These are phyloP conservation scores for Pseudodiploospora longispora DNA, from an alignment of 2,329 filamentous ascomycete genomes.

Conservation along the genomic window DNA sequence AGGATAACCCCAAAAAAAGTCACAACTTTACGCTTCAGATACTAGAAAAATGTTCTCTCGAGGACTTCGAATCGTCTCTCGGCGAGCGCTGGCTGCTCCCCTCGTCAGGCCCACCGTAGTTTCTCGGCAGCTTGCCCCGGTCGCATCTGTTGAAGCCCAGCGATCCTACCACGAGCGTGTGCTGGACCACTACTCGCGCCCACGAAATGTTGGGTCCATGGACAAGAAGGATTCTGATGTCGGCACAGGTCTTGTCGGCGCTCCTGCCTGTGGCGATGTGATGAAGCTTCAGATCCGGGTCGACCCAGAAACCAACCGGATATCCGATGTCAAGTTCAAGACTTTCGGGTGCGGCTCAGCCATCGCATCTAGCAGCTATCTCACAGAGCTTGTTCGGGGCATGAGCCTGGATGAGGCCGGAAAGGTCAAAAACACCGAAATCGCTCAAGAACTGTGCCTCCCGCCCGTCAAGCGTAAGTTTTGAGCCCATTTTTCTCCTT, in stretches of 20 bases:
- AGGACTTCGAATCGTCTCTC: conserved; percentile 35
- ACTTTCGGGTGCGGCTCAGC: conserved; percentile 92
- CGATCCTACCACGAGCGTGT: conserved; percentile 48
- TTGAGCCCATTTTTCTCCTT: conserved; percentile 1
- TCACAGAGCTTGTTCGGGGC: conserved; percentile 88
- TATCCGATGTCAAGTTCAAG: conserved; percentile 95
- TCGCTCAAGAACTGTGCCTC: conserved; percentile 88
- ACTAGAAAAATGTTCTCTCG: conserved; percentile 35
- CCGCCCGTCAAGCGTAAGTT: conserved; percentile 78
- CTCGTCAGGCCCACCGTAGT: conserved; percentile 24
- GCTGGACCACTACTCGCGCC: conserved; percentile 43
- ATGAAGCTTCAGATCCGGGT: conserved; percentile 80
- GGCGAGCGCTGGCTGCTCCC: conserved; percentile 34
- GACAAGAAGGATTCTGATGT: conserved; percentile 73
- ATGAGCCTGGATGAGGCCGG: conserved; percentile 92
- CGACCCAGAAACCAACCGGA: conserved; percentile 78
- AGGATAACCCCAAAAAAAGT: conserved; percentile 12
- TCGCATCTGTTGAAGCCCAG: conserved; percentile 30
- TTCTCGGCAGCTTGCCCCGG: conserved; percentile 32
- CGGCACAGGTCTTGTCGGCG: conserved; percentile 84
- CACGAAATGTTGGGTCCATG: conserved; percentile 49
- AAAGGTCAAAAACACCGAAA: conserved; percentile 93
- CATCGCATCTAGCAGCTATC: conserved; percentile 88
- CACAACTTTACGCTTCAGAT: no score
- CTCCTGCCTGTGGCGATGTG: conserved; percentile 81